Evolutionary conservation across 306 rosid species (phyloP), one percentile per base, ranked within the genome.

Genomic region (Oemleria cerasiformis): DNA sequence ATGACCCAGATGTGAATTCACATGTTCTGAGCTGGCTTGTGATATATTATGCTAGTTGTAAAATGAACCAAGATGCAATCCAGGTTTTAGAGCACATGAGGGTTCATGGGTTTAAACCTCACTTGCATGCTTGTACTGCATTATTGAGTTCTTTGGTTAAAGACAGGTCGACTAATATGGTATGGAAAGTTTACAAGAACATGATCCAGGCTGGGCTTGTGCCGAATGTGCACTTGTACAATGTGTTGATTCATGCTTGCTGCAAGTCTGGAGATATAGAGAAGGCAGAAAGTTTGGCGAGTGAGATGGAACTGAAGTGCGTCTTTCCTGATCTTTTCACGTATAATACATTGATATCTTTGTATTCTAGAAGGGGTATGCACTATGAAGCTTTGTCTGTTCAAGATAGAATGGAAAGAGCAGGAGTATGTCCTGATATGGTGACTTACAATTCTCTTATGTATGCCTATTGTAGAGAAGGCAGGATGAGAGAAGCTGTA

Each of bases 11-110:
- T 73, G 90, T 80, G 55, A 87, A 83, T 83, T 82, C 96, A 0
- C 98, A 93, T 25, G 81, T 93, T 68, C 82, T 93, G 86, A 93
- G 98, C 68, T 90, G 96, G 97, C 88, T 93, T 61, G 84, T 93
- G 75, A 88, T 88, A 49, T 72, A 62, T 78, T 90, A 83, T 70
- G 86, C 87, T 0, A 84, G 84, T 62, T 84, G 68, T 11, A 88
- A 78, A 89, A 77, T 83, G 96, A 80, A 78, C 71, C 84, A 83
- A 23, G 96, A 90, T 53, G 96, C 98, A 51, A 62, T 87, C 71
- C 90, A 87, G 69, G 97, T 93, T 68, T 82, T 90, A 47, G 97
- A 84, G 78, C 86, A 80, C 70, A 90, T 93, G 97, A 83, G 84
- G 79, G 62, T 78, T 17, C 84, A 40, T 79, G 71, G 87, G 9